These are phyloP conservation scores for Brasilioporus rufonigricans DNA, from an alignment of 768 basidiomycete species.

Conservation along the genomic window DNA sequence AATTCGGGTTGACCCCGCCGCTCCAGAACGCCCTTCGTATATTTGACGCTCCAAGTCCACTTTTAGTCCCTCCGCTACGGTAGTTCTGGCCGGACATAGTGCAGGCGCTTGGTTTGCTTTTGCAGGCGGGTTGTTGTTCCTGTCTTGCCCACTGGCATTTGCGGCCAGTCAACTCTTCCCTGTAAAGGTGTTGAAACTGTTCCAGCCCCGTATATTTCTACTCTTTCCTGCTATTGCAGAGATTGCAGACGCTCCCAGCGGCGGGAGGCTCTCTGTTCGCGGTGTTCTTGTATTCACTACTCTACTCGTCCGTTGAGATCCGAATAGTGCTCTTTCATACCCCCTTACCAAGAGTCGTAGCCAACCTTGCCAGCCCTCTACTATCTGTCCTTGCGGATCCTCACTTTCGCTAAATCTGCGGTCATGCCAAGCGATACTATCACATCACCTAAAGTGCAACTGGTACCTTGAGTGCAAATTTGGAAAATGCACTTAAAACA, in stretches of 20 bases:
- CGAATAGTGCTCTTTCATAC: constrained; percentile 46
- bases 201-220: constrained; percentile 46
- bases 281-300: background rate
- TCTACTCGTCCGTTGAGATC: background rate
- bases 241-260: constrained; percentile 66
- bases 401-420: too few species aligned
- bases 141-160: background rate
- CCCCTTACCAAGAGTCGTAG: constrained; percentile 43
- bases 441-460: too few species aligned
- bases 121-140: constrained; percentile 42
- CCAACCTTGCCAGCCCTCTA: constrained; percentile 43
- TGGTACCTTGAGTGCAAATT: too few species aligned
- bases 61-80: constrained; percentile 31
- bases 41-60: constrained; percentile 39
- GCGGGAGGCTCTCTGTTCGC: constrained; percentile 50
- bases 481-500: too few species aligned
- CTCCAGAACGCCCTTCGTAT: constrained; percentile 55
- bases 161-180: background rate
- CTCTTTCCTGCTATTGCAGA: constrained; percentile 70
- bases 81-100: constrained; percentile 63
- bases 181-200: constrained; percentile 51
- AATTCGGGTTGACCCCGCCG: constrained; percentile 43
- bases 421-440: too few species aligned
- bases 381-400: constrained; percentile 40
- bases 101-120: constrained; percentile 69